phyloP scores from a whole-genome alignment of 345 rosid genomes.

The Lepidium aucheri region DNA sequence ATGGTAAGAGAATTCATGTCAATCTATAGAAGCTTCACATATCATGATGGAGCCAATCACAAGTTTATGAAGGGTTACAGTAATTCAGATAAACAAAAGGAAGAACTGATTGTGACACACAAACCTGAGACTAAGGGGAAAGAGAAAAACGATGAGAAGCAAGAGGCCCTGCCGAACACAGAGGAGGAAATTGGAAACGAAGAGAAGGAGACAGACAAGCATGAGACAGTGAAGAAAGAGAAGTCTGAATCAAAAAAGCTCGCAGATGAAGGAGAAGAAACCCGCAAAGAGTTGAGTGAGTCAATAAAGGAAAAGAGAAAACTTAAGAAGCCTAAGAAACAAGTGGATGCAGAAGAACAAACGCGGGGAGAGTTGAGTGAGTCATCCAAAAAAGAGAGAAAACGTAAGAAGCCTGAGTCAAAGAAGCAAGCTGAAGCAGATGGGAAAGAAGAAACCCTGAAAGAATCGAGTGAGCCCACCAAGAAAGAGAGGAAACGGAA shows the following conservation, averaged over 20 bases:
- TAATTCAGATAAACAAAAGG: conserved; percentile 8
- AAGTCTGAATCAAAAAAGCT: neutral
- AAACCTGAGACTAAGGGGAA: conserved; percentile 1
- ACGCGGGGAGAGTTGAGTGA: conserved; percentile 18
- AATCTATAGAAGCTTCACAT: conserved; percentile 53
- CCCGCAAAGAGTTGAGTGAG: conserved; percentile 17
- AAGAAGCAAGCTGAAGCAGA: neutral
- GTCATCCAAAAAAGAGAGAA: neutral
- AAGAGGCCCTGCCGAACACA: too few relatives aligned
- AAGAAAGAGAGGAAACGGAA: conserved; percentile 3
- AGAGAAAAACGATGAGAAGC: neutral
- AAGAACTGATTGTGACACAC: conserved; percentile 20
- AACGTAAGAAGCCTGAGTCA: neutral
- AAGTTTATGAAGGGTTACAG: conserved; percentile 29
- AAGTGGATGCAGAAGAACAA: conserved; percentile 14
- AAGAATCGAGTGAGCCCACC: conserved; percentile 11
- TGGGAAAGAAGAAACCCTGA: conserved; percentile 9
- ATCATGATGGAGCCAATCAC: conserved; percentile 31
- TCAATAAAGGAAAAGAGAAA: neutral
- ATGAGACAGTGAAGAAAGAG: neutral
- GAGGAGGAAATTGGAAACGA: neutral
- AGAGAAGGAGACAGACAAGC: conserved; percentile 8
- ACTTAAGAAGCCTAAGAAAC: neutral
- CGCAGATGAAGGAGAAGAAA: conserved; percentile 12
- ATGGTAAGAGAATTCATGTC: conserved; percentile 49